These are phyloP conservation scores for Nicotiana benthamiana DNA, from an alignment of 257 asterid species.

Conservation along the genomic window DNA sequence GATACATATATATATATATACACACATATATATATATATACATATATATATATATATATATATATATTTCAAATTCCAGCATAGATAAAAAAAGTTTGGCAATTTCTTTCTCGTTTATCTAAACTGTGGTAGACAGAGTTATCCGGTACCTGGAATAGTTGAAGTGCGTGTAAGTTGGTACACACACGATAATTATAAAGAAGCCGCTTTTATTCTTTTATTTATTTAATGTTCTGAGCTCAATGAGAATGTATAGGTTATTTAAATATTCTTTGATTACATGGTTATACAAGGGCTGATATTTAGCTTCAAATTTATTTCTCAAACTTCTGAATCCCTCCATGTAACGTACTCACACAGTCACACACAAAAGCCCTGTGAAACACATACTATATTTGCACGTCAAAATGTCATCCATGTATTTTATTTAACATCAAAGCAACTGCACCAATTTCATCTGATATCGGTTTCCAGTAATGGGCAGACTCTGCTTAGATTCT, in stretches of 20 bases:
- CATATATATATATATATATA: not conserved
- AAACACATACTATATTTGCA: not conserved
- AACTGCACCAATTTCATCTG: not conserved
- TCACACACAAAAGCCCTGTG: not conserved
- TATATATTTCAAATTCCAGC: no score
- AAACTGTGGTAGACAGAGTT: no score
- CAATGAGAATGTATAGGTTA: not conserved
- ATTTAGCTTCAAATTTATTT: not conserved
- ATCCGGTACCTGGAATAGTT: no score
- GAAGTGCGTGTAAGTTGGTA: no score
- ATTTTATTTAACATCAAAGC: not conserved
- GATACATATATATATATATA: conserved; percentile 44
- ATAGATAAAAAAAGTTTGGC: no score
- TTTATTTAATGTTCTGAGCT: not conserved
- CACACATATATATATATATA: conserved; percentile 16
- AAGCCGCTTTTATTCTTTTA: not conserved
- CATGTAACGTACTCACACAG: not conserved
- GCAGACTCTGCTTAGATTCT: not conserved
- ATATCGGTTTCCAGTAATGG: not conserved
- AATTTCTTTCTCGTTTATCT: no score
- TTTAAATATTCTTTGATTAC: not conserved
- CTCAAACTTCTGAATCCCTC: not conserved
- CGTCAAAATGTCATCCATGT: not conserved
- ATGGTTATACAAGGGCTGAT: not conserved
- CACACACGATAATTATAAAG: no score